Base-by-base conservation (phyloP, 208 protist species). In the Strigomonas galati region DNA sequence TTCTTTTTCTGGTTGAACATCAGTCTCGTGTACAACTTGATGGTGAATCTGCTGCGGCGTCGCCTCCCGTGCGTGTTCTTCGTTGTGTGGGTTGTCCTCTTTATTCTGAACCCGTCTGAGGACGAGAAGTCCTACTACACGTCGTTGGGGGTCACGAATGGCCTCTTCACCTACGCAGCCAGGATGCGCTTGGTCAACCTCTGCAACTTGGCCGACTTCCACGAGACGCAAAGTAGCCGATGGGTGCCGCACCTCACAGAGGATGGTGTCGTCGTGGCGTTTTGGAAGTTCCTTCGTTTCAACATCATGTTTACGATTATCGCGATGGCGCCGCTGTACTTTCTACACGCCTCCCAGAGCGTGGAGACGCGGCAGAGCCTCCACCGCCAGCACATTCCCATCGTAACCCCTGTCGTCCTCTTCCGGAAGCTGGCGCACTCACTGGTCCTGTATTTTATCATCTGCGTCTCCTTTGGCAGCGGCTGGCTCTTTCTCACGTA, bases 341-440 rank as follows among this genome's bases (percentile, higher is more conserved):
- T 53, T 23, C 48, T 53, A 21, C 21, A 28, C 19, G 46, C 87
- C 19, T 35, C 64, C 44, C 54, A 55, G 48, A 65, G 48, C 52
- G 31, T 54, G 28, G 73, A 79, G 40, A 61, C 66, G 28, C 73
- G 69, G 6, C 57, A 67, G 28, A 46, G 61, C 44, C 74, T 91
- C 55, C 75, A 73, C 31, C 69, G 71, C 9, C 61, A 63, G 14
- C 76, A 77, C 65, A 81, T 92, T 37, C 60, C 84, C 6, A 62
- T 87, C 21, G 55, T 78, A 1, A 92, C 86, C 1, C 73, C 83
- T 6, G 71, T 46, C 4, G 76, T 95, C 9, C 60, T 92, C 17
- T 78, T 88, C 37, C 76, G 82, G 27, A 95, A 95, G 67, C 12
- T 70, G 27, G 62, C 89, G 12, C 87, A 78, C 66, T 79, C 84